These are phyloP conservation scores for Penicillium egyptiacum DNA, from an alignment of 495 filamentous ascomycete species.

Conservation along the genomic window DNA sequence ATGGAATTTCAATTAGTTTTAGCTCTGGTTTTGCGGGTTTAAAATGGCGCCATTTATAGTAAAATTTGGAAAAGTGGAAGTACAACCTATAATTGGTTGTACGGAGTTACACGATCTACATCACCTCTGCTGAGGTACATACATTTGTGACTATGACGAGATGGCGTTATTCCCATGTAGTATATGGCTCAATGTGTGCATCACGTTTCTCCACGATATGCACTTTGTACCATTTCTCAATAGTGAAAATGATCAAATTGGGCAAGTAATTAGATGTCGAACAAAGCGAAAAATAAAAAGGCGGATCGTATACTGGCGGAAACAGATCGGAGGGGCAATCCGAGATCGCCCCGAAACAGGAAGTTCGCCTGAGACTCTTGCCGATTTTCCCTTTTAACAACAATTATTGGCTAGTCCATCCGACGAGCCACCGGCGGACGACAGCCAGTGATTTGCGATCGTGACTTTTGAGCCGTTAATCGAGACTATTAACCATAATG, in stretches of 20 bases:
- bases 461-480: neutral
- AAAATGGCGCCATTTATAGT: constrained; percentile 7
- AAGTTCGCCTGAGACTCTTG: constrained; percentile 26
- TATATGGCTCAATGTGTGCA: constrained; percentile 8
- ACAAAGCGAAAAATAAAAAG: neutral
- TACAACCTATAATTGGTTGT: neutral
- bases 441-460: constrained; percentile 10
- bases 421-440: constrained; percentile 16
- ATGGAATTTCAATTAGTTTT: neutral
- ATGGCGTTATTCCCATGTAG: constrained; percentile 7
- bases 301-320: neutral
- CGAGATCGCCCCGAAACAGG: constrained; percentile 35
- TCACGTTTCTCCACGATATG: neutral
- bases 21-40: neutral
- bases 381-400: constrained; percentile 18
- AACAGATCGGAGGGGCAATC: constrained; percentile 21
- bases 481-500: neutral
- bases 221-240: neutral
- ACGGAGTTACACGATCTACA: neutral
- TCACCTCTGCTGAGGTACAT: neutral
- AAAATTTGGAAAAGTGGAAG: neutral
- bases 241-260: neutral
- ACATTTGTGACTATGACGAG: constrained; percentile 4
- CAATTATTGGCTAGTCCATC: constrained; percentile 23
- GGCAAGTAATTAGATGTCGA: neutral